Conservation (phyloP, 768 basidiomycete species). For the Suillus spraguei region DNA sequence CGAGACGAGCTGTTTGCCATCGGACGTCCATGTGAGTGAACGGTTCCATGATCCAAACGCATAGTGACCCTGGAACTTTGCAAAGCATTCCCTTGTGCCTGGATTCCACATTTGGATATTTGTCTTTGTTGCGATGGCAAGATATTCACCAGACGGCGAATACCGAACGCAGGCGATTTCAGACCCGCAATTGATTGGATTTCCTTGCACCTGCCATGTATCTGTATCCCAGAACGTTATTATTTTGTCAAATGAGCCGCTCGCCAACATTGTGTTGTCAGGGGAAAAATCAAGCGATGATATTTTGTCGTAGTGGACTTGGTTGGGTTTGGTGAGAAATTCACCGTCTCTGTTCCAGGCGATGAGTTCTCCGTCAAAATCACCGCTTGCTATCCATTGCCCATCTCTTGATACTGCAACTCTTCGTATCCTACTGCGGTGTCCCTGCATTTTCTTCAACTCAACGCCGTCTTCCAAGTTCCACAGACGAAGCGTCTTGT, state of each 20-base stretch:
- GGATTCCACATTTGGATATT: conserved; percentile 2
- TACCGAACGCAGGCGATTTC: background rate
- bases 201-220: background rate
- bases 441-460: background rate
- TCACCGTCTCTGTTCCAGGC: background rate
- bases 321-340: background rate
- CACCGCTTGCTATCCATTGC: background rate
- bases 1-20: background rate
- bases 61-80: background rate
- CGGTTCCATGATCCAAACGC: background rate
- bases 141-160: background rate
- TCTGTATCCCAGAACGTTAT: background rate
- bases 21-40: background rate
- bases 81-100: background rate
- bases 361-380: background rate
- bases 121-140: background rate
- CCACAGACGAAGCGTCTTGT: background rate
- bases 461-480: background rate
- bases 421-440: background rate
- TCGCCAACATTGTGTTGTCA: background rate
- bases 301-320: background rate
- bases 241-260: background rate
- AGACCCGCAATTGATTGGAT: background rate
- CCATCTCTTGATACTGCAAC: background rate
- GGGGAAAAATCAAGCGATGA: background rate